phyloP scores from a whole-genome alignment of 257 asterid genomes.

The Capsicum chinense region DNA sequence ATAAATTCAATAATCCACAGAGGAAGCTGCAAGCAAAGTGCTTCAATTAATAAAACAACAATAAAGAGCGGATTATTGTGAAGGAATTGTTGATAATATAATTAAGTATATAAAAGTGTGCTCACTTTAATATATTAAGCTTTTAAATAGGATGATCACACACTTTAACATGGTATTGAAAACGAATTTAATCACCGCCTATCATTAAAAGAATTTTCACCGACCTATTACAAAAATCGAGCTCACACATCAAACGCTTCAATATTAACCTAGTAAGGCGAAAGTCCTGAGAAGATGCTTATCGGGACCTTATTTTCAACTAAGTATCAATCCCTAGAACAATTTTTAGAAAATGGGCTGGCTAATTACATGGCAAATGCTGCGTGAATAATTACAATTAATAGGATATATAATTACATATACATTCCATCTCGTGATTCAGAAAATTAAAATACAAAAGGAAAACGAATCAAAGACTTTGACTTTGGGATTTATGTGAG shows the following conservation, averaged over 20 bases:
- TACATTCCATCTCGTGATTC: slow-evolving; percentile 4
- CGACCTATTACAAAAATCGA: neutral
- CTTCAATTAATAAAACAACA: neutral
- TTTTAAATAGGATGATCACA: neutral
- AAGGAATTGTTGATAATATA: neutral
- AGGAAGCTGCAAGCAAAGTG: slow-evolving; percentile 25
- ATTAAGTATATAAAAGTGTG: neutral
- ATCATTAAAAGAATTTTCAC: neutral
- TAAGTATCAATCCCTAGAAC: neutral
- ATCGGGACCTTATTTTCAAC: neutral
- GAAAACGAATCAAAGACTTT: neutral
- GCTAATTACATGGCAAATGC: neutral
- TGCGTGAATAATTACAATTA: neutral
- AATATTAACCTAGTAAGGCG: neutral
- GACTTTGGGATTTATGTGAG: neutral
- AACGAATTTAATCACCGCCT: neutral
- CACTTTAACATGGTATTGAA: neutral
- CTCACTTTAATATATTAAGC: neutral
- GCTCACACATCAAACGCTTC: neutral
- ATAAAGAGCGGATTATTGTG: neutral
- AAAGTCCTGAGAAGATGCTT: neutral
- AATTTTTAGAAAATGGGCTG: neutral
- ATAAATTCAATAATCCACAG: neutral
- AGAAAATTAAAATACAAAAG: neutral
- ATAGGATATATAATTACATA: neutral